Percentiles rank a stretch among this genome's conserved stretches.
These are phyloP conservation scores for Pseudomassariella vexata DNA, from an alignment of 2,329 filamentous ascomycete species.

Conservation along the genomic window DNA sequence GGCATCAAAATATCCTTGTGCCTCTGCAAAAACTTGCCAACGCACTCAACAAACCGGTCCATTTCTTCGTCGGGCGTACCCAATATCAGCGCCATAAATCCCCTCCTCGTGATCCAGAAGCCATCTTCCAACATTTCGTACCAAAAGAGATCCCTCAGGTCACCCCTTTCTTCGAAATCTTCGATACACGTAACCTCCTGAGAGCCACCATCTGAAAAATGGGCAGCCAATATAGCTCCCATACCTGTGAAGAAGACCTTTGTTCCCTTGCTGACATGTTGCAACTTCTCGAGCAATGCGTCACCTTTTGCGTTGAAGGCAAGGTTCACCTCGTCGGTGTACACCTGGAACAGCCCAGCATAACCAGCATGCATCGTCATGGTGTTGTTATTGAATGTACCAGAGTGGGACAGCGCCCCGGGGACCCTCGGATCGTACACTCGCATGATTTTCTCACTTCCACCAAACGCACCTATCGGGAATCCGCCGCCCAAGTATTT, in stretches of 20 bases:
- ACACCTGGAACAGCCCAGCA: constrained; percentile 19
- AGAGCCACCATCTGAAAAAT: constrained; percentile 21
- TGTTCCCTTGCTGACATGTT: constrained; percentile 11
- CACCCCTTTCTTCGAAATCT: constrained; percentile 22
- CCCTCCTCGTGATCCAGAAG: constrained; percentile 35
- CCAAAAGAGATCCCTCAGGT: constrained; percentile 37
- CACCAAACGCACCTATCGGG: constrained; percentile 63
- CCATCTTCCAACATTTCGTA: constrained; percentile 38
- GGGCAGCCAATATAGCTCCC: constrained; percentile 18
- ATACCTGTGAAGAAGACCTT: constrained; percentile 18
- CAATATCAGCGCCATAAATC: constrained; percentile 34
- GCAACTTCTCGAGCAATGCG: constrained; percentile 14
- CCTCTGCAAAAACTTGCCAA: constrained; percentile 25
- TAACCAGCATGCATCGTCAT: constrained; percentile 43
- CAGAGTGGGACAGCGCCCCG: constrained; percentile 39
- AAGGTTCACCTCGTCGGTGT: constrained; percentile 17
- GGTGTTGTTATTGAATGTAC: constrained; percentile 60
- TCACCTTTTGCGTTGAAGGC: constrained; percentile 21
- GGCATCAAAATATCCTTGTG: neutral
- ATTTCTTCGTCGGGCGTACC: constrained; percentile 31
- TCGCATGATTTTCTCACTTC: constrained; percentile 51
- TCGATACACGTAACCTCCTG: constrained; percentile 20
- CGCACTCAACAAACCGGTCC: constrained; percentile 32
- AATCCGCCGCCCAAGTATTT: constrained; percentile 65
- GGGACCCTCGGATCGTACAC: constrained; percentile 39